Evolutionary conservation across 2,329 filamentous ascomycete genomes (phyloP), one percentile per base, ranked within the genome.

Genomic region (Epichloe festucae): DNA sequence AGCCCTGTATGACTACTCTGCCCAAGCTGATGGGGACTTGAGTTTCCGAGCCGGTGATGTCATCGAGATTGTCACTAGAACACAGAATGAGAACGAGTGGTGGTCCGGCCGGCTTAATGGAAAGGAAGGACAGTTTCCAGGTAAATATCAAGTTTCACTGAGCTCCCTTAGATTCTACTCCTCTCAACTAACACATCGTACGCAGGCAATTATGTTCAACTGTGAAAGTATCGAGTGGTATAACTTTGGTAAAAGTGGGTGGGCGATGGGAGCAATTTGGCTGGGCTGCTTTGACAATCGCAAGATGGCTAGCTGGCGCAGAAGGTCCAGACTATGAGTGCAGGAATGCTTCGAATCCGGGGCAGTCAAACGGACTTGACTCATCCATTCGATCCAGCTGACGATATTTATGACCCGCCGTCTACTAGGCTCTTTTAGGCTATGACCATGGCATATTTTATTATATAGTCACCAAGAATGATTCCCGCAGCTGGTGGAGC

Each of bases 1-100:
- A 3, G 93, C 93, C 7, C 70, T 98, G 55, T 98, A 96, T 68
- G 93, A 97, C 64, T 98, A 95, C 63, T 88, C 95, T 55, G 93
- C 93, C 5, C 90, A 97, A 65, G 90, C 91, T 1, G 89, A 95
- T 57, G 90, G 90, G 3, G 93, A 98, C 65, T 72, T 98, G 56
- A 95, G 87, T 61, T 98, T 98, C 71, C 78, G 78, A 17, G 82
- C 88, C 0, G 90, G 91, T 5, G 93, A 98, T 55, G 72, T 85
- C 4, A 97, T 98, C 62, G 90, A 97, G 67, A 90, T 98, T 59
- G 67, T 93, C 2, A 77, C 76, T 54, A 78, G 87, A 58, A 95
- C 89, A n/a, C 76, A 79, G 56, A 96, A 95, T 62, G 84, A 88
- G 49, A 97, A 98, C 60, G 93, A 98, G 68, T 98, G 93, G 93